Evolutionary conservation across 805 yeast genomes (phyloP).

Genomic region (Spathaspora gorwiae): DNA sequence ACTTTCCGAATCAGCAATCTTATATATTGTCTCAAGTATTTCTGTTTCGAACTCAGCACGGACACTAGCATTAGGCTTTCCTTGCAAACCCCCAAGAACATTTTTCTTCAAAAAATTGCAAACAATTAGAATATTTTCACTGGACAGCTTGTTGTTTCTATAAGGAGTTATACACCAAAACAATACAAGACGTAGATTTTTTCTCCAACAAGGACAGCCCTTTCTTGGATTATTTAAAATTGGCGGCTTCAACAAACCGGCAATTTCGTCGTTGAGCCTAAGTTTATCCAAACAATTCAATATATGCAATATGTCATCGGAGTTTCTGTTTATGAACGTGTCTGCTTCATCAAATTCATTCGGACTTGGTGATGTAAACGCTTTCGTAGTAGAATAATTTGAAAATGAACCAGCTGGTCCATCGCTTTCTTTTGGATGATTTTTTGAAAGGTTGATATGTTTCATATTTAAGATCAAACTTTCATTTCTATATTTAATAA

Average conservation of each 20-base stretch:
- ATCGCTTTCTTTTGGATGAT: not conserved
- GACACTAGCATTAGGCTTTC: constrained; percentile 19
- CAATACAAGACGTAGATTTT: constrained; percentile 29
- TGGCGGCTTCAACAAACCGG: constrained; percentile 22
- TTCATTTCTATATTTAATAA: constrained; percentile 66
- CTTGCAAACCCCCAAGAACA: constrained; percentile 20
- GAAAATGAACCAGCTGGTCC: not conserved
- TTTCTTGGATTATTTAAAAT: not conserved
- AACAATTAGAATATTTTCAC: constrained; percentile 31
- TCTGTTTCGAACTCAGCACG: constrained; percentile 44
- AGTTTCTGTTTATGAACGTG: constrained; percentile 16
- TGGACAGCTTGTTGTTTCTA: constrained; percentile 25
- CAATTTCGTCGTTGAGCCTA: constrained; percentile 25
- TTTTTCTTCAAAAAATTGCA: constrained; percentile 44
- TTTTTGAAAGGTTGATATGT: constrained; percentile 4
- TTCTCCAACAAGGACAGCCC: constrained; percentile 23
- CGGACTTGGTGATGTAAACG: not conserved
- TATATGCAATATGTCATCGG: constrained; percentile 28
- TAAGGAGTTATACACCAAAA: constrained; percentile 40
- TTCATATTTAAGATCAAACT: constrained; percentile 55
- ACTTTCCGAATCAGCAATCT: constrained; percentile 19
- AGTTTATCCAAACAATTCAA: constrained; percentile 34
- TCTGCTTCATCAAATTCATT: not conserved
- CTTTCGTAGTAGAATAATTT: not conserved
- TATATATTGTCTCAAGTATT: constrained; percentile 35